phyloP scores from a whole-genome alignment of 805 yeast genomes.

The Yarrowia deformans region DNA sequence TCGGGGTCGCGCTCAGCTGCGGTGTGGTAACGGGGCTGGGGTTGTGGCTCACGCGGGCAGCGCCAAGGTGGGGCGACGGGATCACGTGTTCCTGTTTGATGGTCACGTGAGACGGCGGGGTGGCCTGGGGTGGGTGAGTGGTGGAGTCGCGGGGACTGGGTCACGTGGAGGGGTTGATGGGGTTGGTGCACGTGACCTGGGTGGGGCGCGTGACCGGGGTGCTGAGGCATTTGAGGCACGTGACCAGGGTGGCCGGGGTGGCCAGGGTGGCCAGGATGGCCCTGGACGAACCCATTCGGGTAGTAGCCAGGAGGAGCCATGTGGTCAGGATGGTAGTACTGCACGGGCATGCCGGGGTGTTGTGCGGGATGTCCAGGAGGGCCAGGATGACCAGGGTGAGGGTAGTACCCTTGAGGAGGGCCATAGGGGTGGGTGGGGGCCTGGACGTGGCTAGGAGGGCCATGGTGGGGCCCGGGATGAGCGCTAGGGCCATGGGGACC shows the following conservation, averaged over 20 bases:
- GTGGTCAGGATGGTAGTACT: conserved; percentile 1
- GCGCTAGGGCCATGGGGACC: too few species aligned
- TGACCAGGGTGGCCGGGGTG: too few species aligned
- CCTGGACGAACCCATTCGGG: not conserved
- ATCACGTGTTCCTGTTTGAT: conserved; percentile 22
- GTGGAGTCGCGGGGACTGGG: not conserved
- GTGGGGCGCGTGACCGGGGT: not conserved
- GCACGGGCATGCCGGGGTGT: too few species aligned
- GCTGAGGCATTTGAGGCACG: conserved; percentile 3
- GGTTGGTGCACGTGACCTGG: not conserved
- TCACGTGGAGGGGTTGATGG: not conserved
- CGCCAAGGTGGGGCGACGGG: conserved; percentile 4
- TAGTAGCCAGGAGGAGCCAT: conserved; percentile 30
- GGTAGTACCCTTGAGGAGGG: not conserved
- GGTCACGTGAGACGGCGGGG: not conserved
- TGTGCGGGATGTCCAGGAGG: not conserved
- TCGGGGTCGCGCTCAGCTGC: conserved; percentile 3
- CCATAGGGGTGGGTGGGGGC: not conserved
- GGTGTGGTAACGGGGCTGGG: conserved; percentile 30
- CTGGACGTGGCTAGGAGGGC: not conserved
- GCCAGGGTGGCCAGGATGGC: not conserved
- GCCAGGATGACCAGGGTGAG: not conserved
- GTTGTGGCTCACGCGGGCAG: conserved; percentile 16
- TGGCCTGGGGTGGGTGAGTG: conserved; percentile 2
- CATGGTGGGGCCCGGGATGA: not conserved